Evolutionary conservation across 305 asterid species (phyloP), one percentile per base, ranked within the genome.

Genomic region (Nicotiana rustica): DNA sequence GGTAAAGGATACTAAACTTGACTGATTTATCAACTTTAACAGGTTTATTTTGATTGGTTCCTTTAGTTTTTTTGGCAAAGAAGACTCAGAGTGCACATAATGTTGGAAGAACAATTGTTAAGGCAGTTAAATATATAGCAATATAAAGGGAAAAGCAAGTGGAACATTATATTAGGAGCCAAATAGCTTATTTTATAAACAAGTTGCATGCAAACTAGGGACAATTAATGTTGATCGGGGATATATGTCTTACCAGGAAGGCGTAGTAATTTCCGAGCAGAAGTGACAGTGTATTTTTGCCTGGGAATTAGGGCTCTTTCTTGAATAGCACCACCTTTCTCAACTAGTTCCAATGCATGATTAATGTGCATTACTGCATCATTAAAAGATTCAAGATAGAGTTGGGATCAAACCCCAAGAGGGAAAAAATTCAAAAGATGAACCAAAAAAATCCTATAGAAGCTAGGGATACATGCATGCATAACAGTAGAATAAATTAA

Each of bases 271-370:
- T 83, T 88, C 79, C 90, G 81, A 71, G 89, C 61, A 66, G 73
- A 12, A 35, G 84, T 75, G 82, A 84, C 68, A 4, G 87, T 49
- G 44, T 82, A 49, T 41, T 75, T 84, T 64, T 38, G 83, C 52
- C 80, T 86, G 88, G 90, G 71, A 89, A 82, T 68, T 65, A 84
- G 21, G 36, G 62, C 81, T 86, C 25, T 77, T 62, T 65, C 84
- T 70, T 78, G 70, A 77, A 67, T 84, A 76, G 81, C 84, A 68
- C 36, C 85, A 82, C 79, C 82, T 19, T 25, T 80, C 55, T 86
- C 85, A n/a, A 55, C 91, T 69, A 85, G 78, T 84, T 84, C 88
- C 92, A 64, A 90, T 80, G 93, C 88, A 55, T 84, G 85, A 88
- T 81, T 64, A 84, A 75, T 84, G 61, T 82, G 76, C 64, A 70